Evolutionary conservation across 2,329 filamentous ascomycete genomes (phyloP).

Genomic region (Periconia sp.): DNA sequence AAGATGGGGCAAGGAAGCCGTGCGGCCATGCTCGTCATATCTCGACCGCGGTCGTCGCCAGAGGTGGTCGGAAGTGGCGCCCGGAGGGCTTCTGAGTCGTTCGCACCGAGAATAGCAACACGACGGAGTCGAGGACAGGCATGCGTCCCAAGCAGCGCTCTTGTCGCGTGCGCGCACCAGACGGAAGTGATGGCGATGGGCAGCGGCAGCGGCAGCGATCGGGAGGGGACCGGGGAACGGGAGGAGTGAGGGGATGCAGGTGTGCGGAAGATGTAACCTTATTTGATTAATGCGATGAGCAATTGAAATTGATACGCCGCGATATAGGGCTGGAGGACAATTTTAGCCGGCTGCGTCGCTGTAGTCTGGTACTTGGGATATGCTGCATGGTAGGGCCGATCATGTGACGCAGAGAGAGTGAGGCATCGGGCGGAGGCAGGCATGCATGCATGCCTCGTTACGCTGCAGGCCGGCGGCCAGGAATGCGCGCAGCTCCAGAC

Average conservation of each 20-base stretch:
- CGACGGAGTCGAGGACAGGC: no score
- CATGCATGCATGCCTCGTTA: slow-evolving; percentile 11
- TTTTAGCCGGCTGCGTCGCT: slow-evolving; percentile 30
- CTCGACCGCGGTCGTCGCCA: no score
- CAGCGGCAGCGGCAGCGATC: no score
- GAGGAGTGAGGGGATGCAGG: slow-evolving; percentile 25
- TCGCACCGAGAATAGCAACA: no score
- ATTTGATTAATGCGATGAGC: slow-evolving; percentile 35
- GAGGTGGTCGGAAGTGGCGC: no score
- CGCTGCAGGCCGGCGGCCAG: slow-evolving; percentile 17
- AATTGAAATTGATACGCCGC: slow-evolving; percentile 28
- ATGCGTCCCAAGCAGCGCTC: no score
- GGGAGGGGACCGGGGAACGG: slow-evolving; percentile 12
- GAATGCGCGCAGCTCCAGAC: slow-evolving; percentile 3
- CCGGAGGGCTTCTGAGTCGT: no score
- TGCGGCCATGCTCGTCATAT: no score
- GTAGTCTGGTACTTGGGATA: slow-evolving; percentile 33
- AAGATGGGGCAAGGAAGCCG: no score
- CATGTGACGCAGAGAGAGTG: slow-evolving; percentile 25
- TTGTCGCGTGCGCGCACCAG: slow-evolving; percentile 8
- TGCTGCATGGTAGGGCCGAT: slow-evolving; percentile 18
- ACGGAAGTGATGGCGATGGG: slow-evolving; percentile 1
- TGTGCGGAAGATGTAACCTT: slow-evolving; percentile 38
- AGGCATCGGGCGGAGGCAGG: slow-evolving; percentile 15
- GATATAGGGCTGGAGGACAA: slow-evolving; percentile 26